Evolutionary conservation across 2,329 filamentous ascomycete genomes (phyloP).

Genomic region (Calonectria naviculata): DNA sequence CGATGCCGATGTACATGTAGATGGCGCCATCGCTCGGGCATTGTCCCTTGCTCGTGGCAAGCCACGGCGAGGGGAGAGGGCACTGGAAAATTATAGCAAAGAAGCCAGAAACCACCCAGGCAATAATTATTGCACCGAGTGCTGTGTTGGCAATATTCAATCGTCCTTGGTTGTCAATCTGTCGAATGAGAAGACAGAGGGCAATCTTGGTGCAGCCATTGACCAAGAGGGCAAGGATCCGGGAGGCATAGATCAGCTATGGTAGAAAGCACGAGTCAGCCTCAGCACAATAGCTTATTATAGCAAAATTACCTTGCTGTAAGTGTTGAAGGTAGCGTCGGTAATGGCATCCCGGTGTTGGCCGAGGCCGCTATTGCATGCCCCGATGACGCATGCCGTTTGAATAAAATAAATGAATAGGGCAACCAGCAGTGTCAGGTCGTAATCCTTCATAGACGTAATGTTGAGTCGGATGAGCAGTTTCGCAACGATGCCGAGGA

Average conservation of each 20-base stretch:
- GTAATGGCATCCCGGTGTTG: conserved; percentile 23
- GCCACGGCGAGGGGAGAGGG: conserved; percentile 31
- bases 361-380: conserved; percentile 30
- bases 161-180: conserved; percentile 29
- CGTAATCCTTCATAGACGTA: conserved; percentile 36
- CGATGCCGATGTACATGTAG: conserved; percentile 29
- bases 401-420: conserved; percentile 30
- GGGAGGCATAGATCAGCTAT: conserved; percentile 34
- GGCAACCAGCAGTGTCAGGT: conserved; percentile 19
- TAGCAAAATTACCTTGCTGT: conserved; percentile 28
- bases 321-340: conserved; percentile 11
- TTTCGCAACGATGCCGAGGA: conserved; percentile 33
- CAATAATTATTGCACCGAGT: conserved; percentile 16
- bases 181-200: conserved; percentile 35
- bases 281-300: background rate
- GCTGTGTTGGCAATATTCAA: conserved; percentile 29
- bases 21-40: conserved; percentile 26
- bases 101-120: conserved; percentile 25
- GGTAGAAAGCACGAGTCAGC: background rate
- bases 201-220: conserved; percentile 33
- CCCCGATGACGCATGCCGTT: conserved; percentile 30
- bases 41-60: conserved; percentile 1
- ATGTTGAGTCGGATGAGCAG: conserved; percentile 38
- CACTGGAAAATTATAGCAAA: conserved; percentile 32
- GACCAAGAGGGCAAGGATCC: conserved; percentile 31